Evolutionary conservation across 805 yeast species (phyloP), one percentile per base, ranked within the genome.

Genomic region (Debaryomyces hansenii): DNA sequence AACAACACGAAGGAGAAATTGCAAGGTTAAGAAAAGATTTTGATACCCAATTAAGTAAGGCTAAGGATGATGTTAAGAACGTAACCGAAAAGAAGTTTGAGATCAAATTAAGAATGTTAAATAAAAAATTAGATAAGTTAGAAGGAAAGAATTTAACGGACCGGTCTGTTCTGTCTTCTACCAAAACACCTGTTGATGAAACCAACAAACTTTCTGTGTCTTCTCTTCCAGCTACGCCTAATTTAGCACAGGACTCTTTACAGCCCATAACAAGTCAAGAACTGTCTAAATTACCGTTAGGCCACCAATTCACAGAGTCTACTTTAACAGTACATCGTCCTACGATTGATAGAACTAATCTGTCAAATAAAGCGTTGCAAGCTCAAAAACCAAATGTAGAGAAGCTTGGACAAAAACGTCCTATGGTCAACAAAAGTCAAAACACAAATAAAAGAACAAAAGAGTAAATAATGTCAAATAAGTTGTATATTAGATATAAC

Each of bases 1-100:
- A 47, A 39, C 47, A 55, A 21, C 47, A 55, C 37, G 64, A 62
- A 39, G 49, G 45, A 4, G 51, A 59, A 41, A 55, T 62, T 29
- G 46, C 29, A n/a, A 44, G 46, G n/a, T 53, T 62, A 40, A 58
- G 60, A 34, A 44, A 51, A 24, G 59, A 58, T 9, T 62, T 61
- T 35, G 57, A 55, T 20, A 34, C 39, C 20, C 49, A 51, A 38
- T 44, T 60, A 32, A 53, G 53, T 16, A 50, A 51, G 18, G 67
- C 60, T 37, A 64, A 62, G 44, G 73, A 69, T 28, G 77, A 72
- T 39, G 74, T 78, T 2, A 67, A 79, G 41, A 68, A 70, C 44
- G 77, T 79, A 20, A 76, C 80, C 37, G 78, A 79, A 41, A 79
- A 81, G 58, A 83, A 82, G 56, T 76, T 75, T 40, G 85, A 79